Base-by-base conservation (phyloP, 306 rosid species). In the Trifolium subterraneum region DNA sequence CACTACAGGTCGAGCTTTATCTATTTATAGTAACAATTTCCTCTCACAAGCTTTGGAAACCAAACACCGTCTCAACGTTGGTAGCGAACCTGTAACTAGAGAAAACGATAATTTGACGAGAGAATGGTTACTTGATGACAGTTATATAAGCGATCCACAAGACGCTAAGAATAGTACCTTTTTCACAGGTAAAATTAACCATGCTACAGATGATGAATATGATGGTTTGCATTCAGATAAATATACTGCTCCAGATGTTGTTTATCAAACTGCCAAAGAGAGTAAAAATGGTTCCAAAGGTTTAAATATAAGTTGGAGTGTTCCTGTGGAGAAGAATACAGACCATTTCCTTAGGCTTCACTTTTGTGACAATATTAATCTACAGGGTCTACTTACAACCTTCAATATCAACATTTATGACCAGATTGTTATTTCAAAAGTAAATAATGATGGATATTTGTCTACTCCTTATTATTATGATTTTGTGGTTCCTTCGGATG, bases 351-450 rank as follows among this genome's bases (percentile, higher is more conserved):
- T 85, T 42, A 65, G 87, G 19, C 20, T 72, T 50, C 89, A 87
- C 59, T 81, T 87, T 23, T 87, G 80, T 64, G 84, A 87, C 44
- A 0, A 38, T 18, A 0, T 2, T 1, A 45, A 1, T 31, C 0
- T 0, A 1, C 0, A 4, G 2, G 0, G 0, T 8, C 11, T 0
- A 44, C 35, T 51, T 9, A n/a, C 48, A 0, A 0, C 0, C 9
- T 87, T 87, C 68, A 0, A 0, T 0, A 45, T 87, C 23, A 42
- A 1, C 41, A 61, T 85, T 38, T 45, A 38, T 35, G 75, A 73
- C 25, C 18, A 0, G 0, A 2, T 6, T 55, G 51, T 3, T 13
- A 0, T 1, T 29, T 2, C 29, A 2, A 0, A 0, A 2, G 7
- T 77, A 10, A 10, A 58, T 55, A 2, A 33, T 1, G 41, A 3